A percentile compares a stretch with the other conserved stretches of the same genome.
Conservation (phyloP, 371 early-diverging fungal species). For the Lichtheimia ornata region DNA sequence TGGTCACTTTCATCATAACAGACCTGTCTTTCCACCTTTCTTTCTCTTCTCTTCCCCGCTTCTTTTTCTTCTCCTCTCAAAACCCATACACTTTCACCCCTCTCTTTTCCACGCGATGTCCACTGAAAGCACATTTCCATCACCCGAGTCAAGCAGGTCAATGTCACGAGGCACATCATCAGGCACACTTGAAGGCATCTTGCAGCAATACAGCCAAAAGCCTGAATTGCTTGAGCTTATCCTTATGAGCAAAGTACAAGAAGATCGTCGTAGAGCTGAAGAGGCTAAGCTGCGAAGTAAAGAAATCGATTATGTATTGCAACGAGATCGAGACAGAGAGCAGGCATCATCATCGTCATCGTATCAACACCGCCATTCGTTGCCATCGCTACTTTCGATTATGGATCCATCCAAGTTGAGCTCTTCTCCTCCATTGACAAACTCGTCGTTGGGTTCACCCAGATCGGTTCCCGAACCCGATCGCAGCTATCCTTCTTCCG, state of each 20-base stretch:
- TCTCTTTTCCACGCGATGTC: background rate
- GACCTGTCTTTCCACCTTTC: conserved; percentile 4
- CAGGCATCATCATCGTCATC: background rate
- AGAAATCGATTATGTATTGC: conserved; percentile 35
- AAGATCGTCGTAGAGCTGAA: conserved; percentile 54
- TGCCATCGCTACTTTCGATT: conserved; percentile 7
- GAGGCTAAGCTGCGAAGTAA: conserved; percentile 48
- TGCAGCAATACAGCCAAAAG: conserved; percentile 41
- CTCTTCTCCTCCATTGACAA: conserved; percentile 8
- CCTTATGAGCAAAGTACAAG: conserved; percentile 51
- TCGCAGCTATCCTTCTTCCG: background rate
- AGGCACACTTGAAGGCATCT: conserved; percentile 28
- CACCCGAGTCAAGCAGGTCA: background rate
- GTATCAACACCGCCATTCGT: conserved; percentile 5
- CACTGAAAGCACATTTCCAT: background rate
- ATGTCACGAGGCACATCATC: background rate
- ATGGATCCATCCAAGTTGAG: conserved; percentile 4
- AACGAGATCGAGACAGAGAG: conserved; percentile 14
- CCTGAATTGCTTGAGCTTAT: conserved; percentile 56
- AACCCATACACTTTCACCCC: background rate
- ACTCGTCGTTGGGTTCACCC: conserved; percentile 9
- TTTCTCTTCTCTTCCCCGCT: conserved; percentile 1
- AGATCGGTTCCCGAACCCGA: conserved; percentile 9
- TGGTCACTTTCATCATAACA: background rate
- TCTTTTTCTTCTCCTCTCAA: background rate